Evolutionary conservation across 306 rosid species (phyloP), one percentile per base, ranked within the genome.

Genomic region (Acacia melanoxylon): DNA sequence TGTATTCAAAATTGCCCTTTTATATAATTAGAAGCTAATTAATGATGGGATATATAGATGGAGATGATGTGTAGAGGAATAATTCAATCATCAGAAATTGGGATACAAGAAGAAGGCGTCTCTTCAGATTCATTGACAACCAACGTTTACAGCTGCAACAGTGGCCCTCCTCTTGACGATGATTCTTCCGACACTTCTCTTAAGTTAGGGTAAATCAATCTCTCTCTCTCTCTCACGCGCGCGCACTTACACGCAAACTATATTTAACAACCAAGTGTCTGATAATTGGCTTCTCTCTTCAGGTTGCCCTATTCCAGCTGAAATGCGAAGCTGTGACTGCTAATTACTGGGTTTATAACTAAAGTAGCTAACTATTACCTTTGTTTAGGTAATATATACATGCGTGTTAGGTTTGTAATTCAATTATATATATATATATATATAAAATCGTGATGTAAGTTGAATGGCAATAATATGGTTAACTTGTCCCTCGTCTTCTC

Each of bases 141-240:
- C 37, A 80, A 80, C 75, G 51, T 63, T 11, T 48, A 77, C 72
- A 85, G 85, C 76, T 77, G 85, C 79, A 78, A 52, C 20, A 85
- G 42, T 81, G 84, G 75, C 27, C 76, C 79, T 75, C 84, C 78
- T 49, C 16, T 40, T 13, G 87, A 85, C 27, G 82, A 77, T 24
- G 85, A 74, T 77, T 85, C 68, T 1, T 81, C 85, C 0, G 85
- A 85, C 42, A 85, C 76, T 2, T 81, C 83, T 54, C 87, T 85
- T 1, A 85, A 81, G 85, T 77, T 85, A 81, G 87, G 87, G 87
- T 85, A 80, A 85, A 5, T 51, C 20, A 14, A 4, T 56, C 65
- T 22, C 63, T 22, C 27, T 8, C 63, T n/a, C 27, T n/a, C 62
- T 8, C 63, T 22, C 65, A 1, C 22, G 2, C n/a, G 1, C 54